These are phyloP conservation scores for Aspergillus caelatus DNA, from an alignment of 2,329 filamentous ascomycete species.

Conservation along the genomic window DNA sequence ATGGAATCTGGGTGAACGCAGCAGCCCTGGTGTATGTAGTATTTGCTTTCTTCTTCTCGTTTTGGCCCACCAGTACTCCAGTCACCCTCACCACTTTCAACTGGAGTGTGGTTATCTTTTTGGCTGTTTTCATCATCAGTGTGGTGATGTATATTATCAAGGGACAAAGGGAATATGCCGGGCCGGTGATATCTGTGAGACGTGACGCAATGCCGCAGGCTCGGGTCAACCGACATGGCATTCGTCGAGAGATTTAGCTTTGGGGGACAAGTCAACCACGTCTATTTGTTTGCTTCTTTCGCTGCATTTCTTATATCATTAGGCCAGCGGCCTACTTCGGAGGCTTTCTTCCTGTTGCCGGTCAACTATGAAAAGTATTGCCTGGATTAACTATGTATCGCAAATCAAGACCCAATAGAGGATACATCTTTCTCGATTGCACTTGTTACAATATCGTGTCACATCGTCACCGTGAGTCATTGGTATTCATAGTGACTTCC, in stretches of 20 bases:
- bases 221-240: neutral
- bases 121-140: constrained; percentile 42
- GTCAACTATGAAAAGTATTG: neutral
- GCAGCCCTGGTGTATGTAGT: constrained; percentile 48
- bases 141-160: constrained; percentile 42
- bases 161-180: constrained; percentile 34
- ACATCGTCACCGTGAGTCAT: no score
- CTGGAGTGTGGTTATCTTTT: constrained; percentile 53
- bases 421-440: no score
- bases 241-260: neutral
- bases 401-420: neutral
- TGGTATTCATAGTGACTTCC: no score
- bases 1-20: constrained; percentile 49
- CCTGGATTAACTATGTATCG: neutral
- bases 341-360: neutral
- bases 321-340: no score
- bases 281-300: neutral
- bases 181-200: constrained; percentile 29
- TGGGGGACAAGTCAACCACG: neutral
- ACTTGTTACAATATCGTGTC: no score
- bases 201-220: neutral
- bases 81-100: constrained; percentile 51
- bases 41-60: constrained; percentile 51
- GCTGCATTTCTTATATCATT: neutral
- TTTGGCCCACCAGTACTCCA: constrained; percentile 47